These are phyloP conservation scores for Diaporthe vaccinii DNA, from an alignment of 2,329 filamentous ascomycete species.

Conservation along the genomic window DNA sequence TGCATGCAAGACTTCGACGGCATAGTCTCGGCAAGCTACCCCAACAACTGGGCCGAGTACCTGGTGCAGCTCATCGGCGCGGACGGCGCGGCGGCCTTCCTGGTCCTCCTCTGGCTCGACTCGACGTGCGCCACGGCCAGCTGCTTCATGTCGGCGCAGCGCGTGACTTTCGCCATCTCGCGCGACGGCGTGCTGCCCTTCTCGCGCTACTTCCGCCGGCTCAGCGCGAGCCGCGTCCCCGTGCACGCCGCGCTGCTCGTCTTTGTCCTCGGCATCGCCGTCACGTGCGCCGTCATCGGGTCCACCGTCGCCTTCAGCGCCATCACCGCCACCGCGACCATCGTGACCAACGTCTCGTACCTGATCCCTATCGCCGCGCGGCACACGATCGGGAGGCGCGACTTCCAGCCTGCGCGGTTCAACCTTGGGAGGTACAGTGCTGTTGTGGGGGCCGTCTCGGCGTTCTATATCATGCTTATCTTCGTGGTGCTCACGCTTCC, in stretches of 20 bases:
- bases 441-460: slow-evolving; percentile 48
- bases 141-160: slow-evolving; percentile 55
- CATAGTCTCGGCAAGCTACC: slow-evolving; percentile 51
- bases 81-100: slow-evolving; percentile 52
- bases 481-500: slow-evolving; percentile 54
- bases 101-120: slow-evolving; percentile 54
- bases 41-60: slow-evolving; percentile 57
- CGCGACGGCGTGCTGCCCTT: slow-evolving; percentile 55
- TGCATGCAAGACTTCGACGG: slow-evolving; percentile 56
- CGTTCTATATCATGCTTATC: slow-evolving; percentile 52
- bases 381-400: slow-evolving; percentile 52
- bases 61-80: slow-evolving; percentile 53
- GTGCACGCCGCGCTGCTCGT: slow-evolving; percentile 54
- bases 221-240: slow-evolving; percentile 51
- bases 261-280: slow-evolving; percentile 48
- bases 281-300: slow-evolving; percentile 54
- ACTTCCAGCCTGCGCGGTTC: slow-evolving; percentile 52
- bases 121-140: slow-evolving; percentile 53
- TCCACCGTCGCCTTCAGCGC: slow-evolving; percentile 53
- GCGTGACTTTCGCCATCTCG: slow-evolving; percentile 56
- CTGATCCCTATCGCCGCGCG: slow-evolving; percentile 55
- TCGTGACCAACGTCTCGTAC: slow-evolving; percentile 55
- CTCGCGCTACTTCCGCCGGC: slow-evolving; percentile 50
- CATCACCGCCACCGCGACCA: slow-evolving; percentile 54
- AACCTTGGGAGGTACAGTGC: slow-evolving; percentile 49